These are phyloP conservation scores for Debaryomyces nepalensis DNA, from an alignment of 1,139 yeast species.

Conservation along the genomic window DNA sequence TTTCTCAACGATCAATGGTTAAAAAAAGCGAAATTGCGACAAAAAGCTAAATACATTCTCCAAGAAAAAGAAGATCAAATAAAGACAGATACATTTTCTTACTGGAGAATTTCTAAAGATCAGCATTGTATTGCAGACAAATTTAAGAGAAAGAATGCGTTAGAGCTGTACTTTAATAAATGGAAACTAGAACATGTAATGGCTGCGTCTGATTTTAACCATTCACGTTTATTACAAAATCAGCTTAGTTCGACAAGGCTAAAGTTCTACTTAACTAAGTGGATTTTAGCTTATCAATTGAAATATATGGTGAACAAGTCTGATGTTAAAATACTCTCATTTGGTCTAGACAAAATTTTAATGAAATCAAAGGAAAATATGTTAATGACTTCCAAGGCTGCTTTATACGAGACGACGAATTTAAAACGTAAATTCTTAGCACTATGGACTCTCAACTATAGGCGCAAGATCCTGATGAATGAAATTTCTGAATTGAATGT, in stretches of 20 bases:
- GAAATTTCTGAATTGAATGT: conserved; percentile 24
- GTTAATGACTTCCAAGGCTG: not conserved
- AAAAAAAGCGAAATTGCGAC: conserved; percentile 17
- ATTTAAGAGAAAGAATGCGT: conserved; percentile 14
- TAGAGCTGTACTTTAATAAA: conserved; percentile 14
- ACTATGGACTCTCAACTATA: conserved; percentile 11
- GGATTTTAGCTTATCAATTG: conserved; percentile 4
- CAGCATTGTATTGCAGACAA: conserved; percentile 18
- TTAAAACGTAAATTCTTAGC: conserved; percentile 6
- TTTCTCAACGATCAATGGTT: conserved; percentile 24
- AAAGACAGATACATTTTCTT: conserved; percentile 14
- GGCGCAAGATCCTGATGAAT: conserved; percentile 9
- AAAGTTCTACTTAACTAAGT: not conserved
- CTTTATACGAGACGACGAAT: not conserved
- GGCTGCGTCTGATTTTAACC: not conserved
- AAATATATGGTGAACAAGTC: not conserved
- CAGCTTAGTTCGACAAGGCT: not conserved
- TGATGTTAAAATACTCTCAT: not conserved
- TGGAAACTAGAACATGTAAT: conserved; percentile 22
- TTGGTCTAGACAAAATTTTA: not conserved
- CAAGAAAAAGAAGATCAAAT: conserved; percentile 12
- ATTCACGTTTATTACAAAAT: not conserved
- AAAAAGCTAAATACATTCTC: conserved; percentile 11
- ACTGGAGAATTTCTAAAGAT: conserved; percentile 23
- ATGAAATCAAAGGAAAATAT: not conserved